Conservation (phyloP, 106 monocot species). For the Phalaenopsis aphrodite region DNA sequence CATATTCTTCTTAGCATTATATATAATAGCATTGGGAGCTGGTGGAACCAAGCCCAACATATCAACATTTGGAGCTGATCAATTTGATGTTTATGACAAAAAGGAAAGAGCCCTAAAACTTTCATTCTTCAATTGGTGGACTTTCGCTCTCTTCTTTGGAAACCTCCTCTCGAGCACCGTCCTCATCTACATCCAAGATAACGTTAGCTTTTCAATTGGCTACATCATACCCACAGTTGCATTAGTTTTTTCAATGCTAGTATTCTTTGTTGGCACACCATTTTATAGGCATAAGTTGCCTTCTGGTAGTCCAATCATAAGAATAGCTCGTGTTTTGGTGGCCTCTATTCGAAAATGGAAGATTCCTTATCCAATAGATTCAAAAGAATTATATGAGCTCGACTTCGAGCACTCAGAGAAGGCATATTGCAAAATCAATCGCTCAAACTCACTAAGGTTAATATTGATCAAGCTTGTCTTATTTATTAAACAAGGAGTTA, state of each 20-base stretch:
- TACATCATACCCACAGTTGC: constrained; percentile 1
- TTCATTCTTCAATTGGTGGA: constrained; percentile 11
- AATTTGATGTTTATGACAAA: background rate
- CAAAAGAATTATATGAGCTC: background rate
- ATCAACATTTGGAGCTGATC: constrained; percentile 39
- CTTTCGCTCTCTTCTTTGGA: constrained; percentile 3
- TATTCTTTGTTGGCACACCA: background rate
- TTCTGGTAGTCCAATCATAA: constrained; percentile 1
- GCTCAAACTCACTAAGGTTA: background rate
- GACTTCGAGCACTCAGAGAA: background rate
- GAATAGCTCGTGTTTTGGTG: background rate
- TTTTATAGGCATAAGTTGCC: background rate
- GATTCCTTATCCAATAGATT: background rate
- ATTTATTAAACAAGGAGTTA: too few relatives aligned
- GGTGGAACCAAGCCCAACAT: constrained; percentile 45
- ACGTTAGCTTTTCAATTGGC: background rate
- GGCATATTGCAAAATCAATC: background rate
- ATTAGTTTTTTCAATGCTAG: background rate
- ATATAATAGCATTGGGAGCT: constrained; percentile 35
- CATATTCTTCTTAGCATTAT: constrained; percentile 39
- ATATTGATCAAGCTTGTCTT: background rate
- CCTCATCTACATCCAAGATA: constrained; percentile 3
- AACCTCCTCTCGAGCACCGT: constrained; percentile 4
- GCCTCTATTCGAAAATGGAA: background rate
- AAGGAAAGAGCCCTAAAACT: background rate